Percentiles rank a stretch among this genome's conserved stretches.
Evolutionary conservation across 23 red algal genomes (phyloP).

Genomic region (Cyanidium caldarium): DNA sequence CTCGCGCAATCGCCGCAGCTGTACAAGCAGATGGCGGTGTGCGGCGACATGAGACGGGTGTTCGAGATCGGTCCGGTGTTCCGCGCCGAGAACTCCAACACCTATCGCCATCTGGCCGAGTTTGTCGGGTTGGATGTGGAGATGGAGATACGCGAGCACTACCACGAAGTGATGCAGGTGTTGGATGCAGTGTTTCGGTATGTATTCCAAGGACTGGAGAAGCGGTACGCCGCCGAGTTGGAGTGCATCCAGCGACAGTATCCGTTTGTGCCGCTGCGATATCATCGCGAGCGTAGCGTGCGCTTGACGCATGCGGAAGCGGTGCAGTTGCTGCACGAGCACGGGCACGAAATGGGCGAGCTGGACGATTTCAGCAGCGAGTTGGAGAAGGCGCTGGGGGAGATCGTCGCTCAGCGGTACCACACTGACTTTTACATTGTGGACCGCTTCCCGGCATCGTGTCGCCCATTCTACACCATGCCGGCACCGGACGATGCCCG

Average conservation of each 20-base stretch:
- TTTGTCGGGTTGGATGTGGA: slow-evolving; percentile 88
- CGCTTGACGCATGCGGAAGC: slow-evolving; percentile 25
- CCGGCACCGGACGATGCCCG: slow-evolving; percentile 40
- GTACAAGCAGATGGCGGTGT: slow-evolving; percentile 99
- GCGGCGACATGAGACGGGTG: slow-evolving; percentile 72
- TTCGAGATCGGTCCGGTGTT: slow-evolving; percentile 98
- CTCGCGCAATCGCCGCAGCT: slow-evolving; percentile 91
- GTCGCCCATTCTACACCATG: slow-evolving; percentile 97
- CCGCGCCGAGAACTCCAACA: slow-evolving; percentile 86
- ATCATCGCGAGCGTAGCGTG: background rate
- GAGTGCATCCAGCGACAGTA: slow-evolving; percentile 45
- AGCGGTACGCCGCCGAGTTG: slow-evolving; percentile 36
- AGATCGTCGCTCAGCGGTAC: slow-evolving; percentile 46
- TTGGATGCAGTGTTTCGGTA: slow-evolving; percentile 54
- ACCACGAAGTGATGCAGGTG: slow-evolving; percentile 66
- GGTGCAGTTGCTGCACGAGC: slow-evolving; percentile 50
- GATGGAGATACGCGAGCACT: slow-evolving; percentile 90
- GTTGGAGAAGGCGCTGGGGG: slow-evolving; percentile 59
- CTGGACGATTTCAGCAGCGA: slow-evolving; percentile 76
- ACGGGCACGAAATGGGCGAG: slow-evolving; percentile 53
- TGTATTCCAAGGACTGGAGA: slow-evolving; percentile 73
- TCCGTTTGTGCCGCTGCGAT: slow-evolving; percentile 42
- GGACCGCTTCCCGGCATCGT: slow-evolving; percentile 48
- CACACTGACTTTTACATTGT: slow-evolving; percentile 96
- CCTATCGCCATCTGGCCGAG: slow-evolving; percentile 83